These are phyloP conservation scores for Myochromella boudieri DNA, from an alignment of 768 basidiomycete species.

Conservation along the genomic window DNA sequence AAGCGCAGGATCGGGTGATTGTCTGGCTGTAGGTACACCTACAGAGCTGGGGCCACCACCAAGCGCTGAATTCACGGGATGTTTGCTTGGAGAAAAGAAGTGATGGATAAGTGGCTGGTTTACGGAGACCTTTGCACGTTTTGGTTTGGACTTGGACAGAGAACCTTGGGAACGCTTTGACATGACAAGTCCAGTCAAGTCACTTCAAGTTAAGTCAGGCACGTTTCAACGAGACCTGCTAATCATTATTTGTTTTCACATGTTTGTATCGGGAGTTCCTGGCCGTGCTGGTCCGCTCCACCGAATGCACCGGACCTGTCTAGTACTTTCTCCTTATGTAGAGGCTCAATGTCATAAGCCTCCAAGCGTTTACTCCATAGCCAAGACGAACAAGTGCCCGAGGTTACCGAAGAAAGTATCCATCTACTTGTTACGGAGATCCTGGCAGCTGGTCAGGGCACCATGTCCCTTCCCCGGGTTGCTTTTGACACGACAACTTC, in stretches of 20 bases:
- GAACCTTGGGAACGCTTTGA: slow-evolving; percentile 6
- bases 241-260: not conserved
- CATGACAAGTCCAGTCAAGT: not conserved
- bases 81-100: slow-evolving; percentile 8
- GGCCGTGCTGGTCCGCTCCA: too few relatives aligned
- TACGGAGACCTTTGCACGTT: not conserved
- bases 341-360: too few relatives aligned
- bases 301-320: not conserved
- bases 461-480: too few relatives aligned
- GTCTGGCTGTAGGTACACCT: not conserved
- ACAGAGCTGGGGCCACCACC: too few relatives aligned
- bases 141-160: not conserved
- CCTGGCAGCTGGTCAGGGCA: too few relatives aligned
- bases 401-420: too few relatives aligned
- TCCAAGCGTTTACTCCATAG: too few relatives aligned
- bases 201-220: not conserved
- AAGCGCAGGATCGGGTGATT: not conserved
- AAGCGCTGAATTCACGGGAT: too few relatives aligned
- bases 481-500: too few relatives aligned
- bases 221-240: not conserved
- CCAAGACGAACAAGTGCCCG: too few relatives aligned
- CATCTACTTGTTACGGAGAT: too few relatives aligned
- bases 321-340: not conserved
- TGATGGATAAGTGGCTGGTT: slow-evolving; percentile 10
- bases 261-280: slow-evolving; percentile 6